A percentile compares a stretch with the other conserved stretches of the same genome.
Conservation (phyloP, 768 basidiomycete species). For the Podaxis rugospora region DNA sequence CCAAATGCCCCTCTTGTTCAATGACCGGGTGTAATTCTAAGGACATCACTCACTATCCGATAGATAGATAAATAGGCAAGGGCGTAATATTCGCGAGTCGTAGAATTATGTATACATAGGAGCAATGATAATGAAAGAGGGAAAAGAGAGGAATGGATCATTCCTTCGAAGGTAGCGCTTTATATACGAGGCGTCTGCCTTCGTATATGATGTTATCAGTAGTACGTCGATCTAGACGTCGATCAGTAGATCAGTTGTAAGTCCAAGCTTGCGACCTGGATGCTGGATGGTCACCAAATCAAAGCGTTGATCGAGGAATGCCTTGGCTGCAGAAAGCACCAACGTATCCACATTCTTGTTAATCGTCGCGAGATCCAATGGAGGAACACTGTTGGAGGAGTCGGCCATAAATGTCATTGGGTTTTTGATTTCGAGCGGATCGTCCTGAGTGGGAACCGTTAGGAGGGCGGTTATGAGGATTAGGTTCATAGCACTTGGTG, state of each 20-base stretch:
- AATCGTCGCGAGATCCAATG: not conserved
- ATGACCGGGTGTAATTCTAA: not conserved
- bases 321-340: constrained; percentile 10
- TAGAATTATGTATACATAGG: too few species aligned
- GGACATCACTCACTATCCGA: too few species aligned
- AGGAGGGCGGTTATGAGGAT: constrained; percentile 4
- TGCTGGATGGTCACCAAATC: not conserved
- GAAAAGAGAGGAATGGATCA: too few species aligned
- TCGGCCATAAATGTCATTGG: constrained; percentile 6
- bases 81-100: too few species aligned
- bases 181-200: too few species aligned
- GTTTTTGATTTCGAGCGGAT: not conserved
- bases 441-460: not conserved
- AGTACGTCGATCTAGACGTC: too few species aligned
- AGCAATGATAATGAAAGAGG: too few species aligned
- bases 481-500: constrained; percentile 1
- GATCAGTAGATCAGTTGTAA: too few species aligned
- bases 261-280: too few species aligned
- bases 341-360: constrained; percentile 10
- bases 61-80: too few species aligned
- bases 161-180: too few species aligned
- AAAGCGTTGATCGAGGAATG: constrained; percentile 8
- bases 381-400: not conserved
- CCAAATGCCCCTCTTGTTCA: not conserved
- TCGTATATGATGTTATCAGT: too few species aligned